Conservation (phyloP, 345 rosid genomes). For the Psidium guajava region DNA sequence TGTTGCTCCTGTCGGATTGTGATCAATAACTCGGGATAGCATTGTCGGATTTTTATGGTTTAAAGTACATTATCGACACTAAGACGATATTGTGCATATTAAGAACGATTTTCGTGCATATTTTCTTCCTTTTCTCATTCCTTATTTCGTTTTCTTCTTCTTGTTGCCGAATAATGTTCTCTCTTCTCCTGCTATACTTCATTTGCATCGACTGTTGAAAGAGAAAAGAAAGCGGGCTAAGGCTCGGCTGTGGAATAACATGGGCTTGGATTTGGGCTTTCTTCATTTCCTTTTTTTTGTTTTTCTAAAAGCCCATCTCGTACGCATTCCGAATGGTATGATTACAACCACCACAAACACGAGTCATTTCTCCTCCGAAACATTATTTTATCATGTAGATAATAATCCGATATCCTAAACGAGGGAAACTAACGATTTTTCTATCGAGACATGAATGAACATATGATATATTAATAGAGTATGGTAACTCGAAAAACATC, state of each 20-base stretch:
- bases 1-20: background rate
- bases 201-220: background rate
- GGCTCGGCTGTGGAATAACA: background rate
- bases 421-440: too few relatives aligned
- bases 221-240: background rate
- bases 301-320: background rate
- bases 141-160: background rate
- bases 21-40: background rate
- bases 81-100: background rate
- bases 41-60: background rate
- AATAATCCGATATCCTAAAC: background rate
- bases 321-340: background rate
- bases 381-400: background rate
- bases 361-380: background rate
- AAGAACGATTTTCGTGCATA: background rate
- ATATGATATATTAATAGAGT: too few relatives aligned
- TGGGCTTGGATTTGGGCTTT: background rate
- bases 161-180: background rate
- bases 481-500: background rate
- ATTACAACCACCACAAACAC: background rate
- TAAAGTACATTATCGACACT: background rate
- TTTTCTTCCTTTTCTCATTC: background rate
- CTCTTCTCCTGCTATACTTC: background rate
- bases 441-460: background rate
- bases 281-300: background rate